These are phyloP conservation scores for Canavalia gladiata DNA, from an alignment of 306 rosid genomes.

Conservation along the genomic window DNA sequence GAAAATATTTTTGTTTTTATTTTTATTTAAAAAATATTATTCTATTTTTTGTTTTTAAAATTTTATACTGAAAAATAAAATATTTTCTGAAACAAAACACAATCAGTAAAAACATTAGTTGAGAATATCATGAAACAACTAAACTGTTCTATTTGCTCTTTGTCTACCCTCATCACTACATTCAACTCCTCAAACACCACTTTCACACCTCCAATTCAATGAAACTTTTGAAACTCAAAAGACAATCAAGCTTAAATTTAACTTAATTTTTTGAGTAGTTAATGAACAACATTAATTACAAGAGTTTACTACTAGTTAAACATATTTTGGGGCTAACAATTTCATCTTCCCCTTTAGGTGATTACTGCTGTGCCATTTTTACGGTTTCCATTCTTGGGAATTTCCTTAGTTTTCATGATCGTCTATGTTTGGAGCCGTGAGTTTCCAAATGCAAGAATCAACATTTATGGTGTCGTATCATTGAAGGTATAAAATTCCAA, in stretches of 20 bases:
- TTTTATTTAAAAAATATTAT: no score
- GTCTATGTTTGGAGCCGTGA: slow-evolving; percentile 83
- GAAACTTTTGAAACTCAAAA: not conserved
- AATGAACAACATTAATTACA: not conserved
- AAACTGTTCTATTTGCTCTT: no score
- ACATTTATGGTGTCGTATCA: slow-evolving; percentile 69
- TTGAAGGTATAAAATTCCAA: slow-evolving; percentile 63
- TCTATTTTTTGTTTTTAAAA: no score
- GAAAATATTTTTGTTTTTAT: no score
- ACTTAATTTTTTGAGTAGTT: not conserved
- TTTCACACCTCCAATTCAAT: no score
- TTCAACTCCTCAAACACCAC: no score
- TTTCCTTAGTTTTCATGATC: slow-evolving; percentile 75
- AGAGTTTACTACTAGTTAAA: not conserved
- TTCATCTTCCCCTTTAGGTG: slow-evolving; percentile 54
- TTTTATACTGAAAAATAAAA: no score
- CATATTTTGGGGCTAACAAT: not conserved
- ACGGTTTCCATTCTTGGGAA: slow-evolving; percentile 59
- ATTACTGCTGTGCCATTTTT: slow-evolving; percentile 63
- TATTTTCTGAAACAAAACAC: no score
- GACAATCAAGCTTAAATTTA: not conserved
- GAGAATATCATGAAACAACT: no score
- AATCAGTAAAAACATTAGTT: no score
- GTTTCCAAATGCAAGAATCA: slow-evolving; percentile 70
- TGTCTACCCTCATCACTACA: no score